Conservation (phyloP, 441 rosid species). For the Bruguiera hainesii region DNA sequence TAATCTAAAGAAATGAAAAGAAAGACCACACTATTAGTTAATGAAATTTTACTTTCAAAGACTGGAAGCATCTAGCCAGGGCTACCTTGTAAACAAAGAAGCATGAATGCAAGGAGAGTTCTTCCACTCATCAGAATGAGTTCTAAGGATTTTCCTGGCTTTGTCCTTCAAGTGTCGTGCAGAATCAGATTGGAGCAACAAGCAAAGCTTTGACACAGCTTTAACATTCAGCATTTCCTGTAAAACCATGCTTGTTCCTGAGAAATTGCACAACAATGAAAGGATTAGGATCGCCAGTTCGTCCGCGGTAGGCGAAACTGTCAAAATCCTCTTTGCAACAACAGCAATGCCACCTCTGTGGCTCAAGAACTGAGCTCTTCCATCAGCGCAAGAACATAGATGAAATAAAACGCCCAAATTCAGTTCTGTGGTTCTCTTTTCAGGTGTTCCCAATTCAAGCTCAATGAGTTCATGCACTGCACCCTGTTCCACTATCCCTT, state of each 20-base stretch:
- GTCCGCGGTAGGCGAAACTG: conserved; percentile 42
- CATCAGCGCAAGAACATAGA: conserved; percentile 63
- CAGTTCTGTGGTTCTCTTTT: conserved; percentile 50
- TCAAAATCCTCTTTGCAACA: conserved; percentile 45
- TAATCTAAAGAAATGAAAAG: too few species aligned
- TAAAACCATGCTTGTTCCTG: conserved; percentile 35
- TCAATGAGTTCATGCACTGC: conserved; percentile 57
- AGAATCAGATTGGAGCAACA: conserved; percentile 39
- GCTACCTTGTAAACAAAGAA: conserved; percentile 23
- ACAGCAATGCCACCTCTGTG: conserved; percentile 57
- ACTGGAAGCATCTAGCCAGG: neutral
- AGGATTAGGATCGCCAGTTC: conserved; percentile 55
- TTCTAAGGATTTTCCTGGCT: conserved; percentile 46
- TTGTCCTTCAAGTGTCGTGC: conserved; percentile 44
- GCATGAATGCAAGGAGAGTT: conserved; percentile 50
- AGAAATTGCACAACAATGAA: conserved; percentile 37
- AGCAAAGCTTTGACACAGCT: conserved; percentile 54
- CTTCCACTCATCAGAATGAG: conserved; percentile 50
- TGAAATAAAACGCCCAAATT: conserved; percentile 46
- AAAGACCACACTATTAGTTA: too few species aligned
- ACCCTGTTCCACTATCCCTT: conserved; percentile 37
- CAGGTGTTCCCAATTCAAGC: conserved; percentile 38
- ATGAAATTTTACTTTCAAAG: too few species aligned
- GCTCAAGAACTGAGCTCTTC: conserved; percentile 57
- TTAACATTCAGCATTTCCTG: conserved; percentile 57